Conservation (phyloP, 805 yeast genomes). For the Lipomyces oligophaga region DNA sequence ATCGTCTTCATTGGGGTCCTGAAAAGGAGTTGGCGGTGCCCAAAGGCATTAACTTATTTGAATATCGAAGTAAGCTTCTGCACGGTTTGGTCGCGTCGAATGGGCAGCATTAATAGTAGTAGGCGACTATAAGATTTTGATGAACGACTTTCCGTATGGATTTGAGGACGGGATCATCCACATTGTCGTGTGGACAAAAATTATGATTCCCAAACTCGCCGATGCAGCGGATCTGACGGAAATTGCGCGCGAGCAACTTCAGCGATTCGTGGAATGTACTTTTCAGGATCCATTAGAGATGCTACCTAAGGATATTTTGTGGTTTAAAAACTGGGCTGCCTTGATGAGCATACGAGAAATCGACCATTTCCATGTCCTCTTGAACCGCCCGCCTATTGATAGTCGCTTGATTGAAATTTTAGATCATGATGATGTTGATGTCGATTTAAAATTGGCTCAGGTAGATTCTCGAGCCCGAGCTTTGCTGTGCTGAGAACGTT, state of each 20-base stretch:
- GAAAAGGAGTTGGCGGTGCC: slow-evolving; percentile 10
- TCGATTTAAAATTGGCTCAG: slow-evolving; percentile 10
- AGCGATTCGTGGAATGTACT: slow-evolving; percentile 41
- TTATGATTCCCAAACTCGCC: slow-evolving; percentile 39
- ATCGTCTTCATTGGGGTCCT: slow-evolving; percentile 35
- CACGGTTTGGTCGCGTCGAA: no score
- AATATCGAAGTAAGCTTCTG: slow-evolving; percentile 11
- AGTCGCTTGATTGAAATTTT: slow-evolving; percentile 11
- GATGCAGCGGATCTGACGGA: slow-evolving; percentile 36
- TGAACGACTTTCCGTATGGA: slow-evolving; percentile 56
- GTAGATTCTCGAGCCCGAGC: slow-evolving; percentile 9
- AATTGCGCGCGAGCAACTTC: slow-evolving; percentile 40
- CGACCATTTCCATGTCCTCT: slow-evolving; percentile 55
- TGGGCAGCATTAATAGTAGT: neutral
- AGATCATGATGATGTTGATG: slow-evolving; percentile 12
- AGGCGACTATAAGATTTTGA: slow-evolving; percentile 42
- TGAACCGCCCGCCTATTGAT: slow-evolving; percentile 34
- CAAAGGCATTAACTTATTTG: slow-evolving; percentile 23
- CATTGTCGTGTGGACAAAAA: slow-evolving; percentile 56
- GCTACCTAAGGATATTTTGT: slow-evolving; percentile 40
- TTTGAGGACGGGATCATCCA: slow-evolving; percentile 48
- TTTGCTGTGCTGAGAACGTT: neutral
- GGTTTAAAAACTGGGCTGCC: slow-evolving; percentile 59
- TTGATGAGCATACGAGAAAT: slow-evolving; percentile 53
- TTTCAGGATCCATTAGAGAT: slow-evolving; percentile 43